These are phyloP conservation scores for Albugo candida DNA, from an alignment of 352 stramenopile species.

Conservation along the genomic window DNA sequence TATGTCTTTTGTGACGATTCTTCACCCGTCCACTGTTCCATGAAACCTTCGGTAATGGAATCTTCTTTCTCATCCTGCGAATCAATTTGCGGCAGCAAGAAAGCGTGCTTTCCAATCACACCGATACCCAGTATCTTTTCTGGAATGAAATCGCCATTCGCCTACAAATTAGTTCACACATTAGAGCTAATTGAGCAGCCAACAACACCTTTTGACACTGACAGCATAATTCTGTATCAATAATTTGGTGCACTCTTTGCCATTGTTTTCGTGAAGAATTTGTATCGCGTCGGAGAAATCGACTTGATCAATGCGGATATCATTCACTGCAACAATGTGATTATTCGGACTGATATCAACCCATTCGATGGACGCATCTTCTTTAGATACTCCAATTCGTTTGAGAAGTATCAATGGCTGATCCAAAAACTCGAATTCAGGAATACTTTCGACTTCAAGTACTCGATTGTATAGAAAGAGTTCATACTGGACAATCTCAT, in stretches of 20 bases:
- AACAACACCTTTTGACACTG: background rate
- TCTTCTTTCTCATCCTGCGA: too few species aligned
- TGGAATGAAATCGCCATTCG: slow-evolving; percentile 69
- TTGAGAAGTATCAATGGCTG: slow-evolving; percentile 73
- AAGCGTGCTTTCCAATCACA: slow-evolving; percentile 65
- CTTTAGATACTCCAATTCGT: slow-evolving; percentile 54
- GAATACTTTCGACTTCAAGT: slow-evolving; percentile 73
- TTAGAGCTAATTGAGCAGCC: background rate
- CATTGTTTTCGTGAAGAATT: slow-evolving; percentile 73
- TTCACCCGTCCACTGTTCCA: background rate
- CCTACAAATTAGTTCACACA: slow-evolving; percentile 7
- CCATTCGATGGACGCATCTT: slow-evolving; percentile 64
- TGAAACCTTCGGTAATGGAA: background rate
- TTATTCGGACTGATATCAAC: slow-evolving; percentile 57
- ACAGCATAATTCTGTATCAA: slow-evolving; percentile 79
- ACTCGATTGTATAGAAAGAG: slow-evolving; percentile 73
- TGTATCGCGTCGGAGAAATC: slow-evolving; percentile 56
- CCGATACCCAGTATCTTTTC: slow-evolving; percentile 71
- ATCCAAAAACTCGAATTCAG: slow-evolving; percentile 75
- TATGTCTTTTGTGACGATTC: background rate
- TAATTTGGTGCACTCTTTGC: slow-evolving; percentile 67
- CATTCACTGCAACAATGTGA: slow-evolving; percentile 75
- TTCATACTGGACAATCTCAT: slow-evolving; percentile 79
- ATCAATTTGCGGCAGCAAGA: slow-evolving; percentile 20
- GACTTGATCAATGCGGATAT: slow-evolving; percentile 71